Conservation (phyloP, 2,329 filamentous ascomycete genomes). For the Neonectria neomacrospora region DNA sequence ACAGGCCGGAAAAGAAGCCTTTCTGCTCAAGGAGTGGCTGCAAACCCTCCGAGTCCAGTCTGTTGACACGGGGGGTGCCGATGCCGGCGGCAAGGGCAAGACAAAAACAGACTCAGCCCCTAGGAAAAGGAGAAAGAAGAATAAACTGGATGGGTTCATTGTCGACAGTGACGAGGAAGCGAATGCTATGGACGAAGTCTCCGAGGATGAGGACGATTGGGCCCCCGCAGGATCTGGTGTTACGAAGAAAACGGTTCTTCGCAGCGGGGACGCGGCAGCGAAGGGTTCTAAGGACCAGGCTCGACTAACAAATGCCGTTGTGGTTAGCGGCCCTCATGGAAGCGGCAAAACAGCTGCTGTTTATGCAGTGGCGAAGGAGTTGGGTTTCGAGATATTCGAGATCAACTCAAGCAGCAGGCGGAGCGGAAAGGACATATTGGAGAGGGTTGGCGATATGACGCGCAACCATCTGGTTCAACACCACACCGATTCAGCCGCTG, state of each 20-base stretch:
- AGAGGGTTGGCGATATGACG: constrained; percentile 96
- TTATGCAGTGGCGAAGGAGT: constrained; percentile 89
- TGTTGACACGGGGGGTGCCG: constrained; percentile 70
- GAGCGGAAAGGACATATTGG: constrained; percentile 88
- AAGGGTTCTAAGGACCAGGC: constrained; percentile 55
- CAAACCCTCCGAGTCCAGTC: constrained; percentile 78
- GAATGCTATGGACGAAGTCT: constrained; percentile 74
- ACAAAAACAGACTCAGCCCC: constrained; percentile 43
- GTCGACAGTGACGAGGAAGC: constrained; percentile 81
- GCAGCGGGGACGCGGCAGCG: constrained; percentile 51
- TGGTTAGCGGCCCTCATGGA: constrained; percentile 89
- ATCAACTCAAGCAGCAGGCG: constrained; percentile 86
- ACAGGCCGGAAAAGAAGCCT: constrained; percentile 76
- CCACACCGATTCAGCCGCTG: constrained; percentile 47
- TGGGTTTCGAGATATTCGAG: constrained; percentile 94
- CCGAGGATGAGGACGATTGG: constrained; percentile 67
- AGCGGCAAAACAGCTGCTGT: constrained; percentile 94
- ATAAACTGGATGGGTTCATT: constrained; percentile 83
- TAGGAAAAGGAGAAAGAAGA: constrained; percentile 75
- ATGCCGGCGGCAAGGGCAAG: constrained; percentile 46
- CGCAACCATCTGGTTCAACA: constrained; percentile 86
- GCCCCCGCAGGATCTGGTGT: constrained; percentile 51
- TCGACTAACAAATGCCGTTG: constrained; percentile 77
- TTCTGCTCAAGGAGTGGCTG: constrained; percentile 84
- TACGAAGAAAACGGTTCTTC: constrained; percentile 65